Base-by-base conservation (phyloP, 75 land plant genomes). In the Selaginella tamariscina region DNA sequence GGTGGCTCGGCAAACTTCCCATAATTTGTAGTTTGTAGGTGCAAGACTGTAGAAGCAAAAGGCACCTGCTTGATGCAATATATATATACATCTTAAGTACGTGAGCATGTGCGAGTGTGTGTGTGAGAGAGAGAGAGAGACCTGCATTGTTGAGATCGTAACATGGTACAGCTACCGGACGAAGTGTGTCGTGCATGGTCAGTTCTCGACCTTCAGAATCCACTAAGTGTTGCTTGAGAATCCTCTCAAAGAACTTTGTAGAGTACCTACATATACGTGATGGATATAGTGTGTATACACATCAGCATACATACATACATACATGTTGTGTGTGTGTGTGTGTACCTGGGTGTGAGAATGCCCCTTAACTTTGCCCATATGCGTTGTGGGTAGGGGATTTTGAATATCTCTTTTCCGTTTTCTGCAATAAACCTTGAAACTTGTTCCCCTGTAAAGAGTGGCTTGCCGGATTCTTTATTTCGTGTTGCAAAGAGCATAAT, bases 1-100 rank as follows among this genome's bases (percentile, higher is more conserved):
- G 28, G 98, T 86, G 56, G 98, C 98, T 22, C 94, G 85, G 71
- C 94, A 84, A 1, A 86, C 82, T 54, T 78, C 80, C 87, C 86
- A 82, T 21, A 93, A 83, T 29, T 78, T 77, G 81, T 86, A 93
- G 73, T 93, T 72, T 5, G 49, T 15, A 15, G 49, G n/a, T n/a
- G n/a, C 5, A 15, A 39, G 5, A 5, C 49, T 5, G 11, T 5
- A 39, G 49, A 39, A 39, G 49, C 49, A 39, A 39, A 39, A 39
- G 49, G 49, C 49, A 15, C 49, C 15, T n/a, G n/a, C n/a, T n/a
- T n/a, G n/a, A n/a, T n/a, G n/a, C n/a, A n/a, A n/a, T n/a, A n/a
- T n/a, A n/a, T n/a, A n/a, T n/a, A n/a, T n/a, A n/a, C n/a, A n/a
- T n/a, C n/a, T n/a, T n/a, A n/a, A n/a, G n/a, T n/a, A n/a, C n/a